A percentile compares a stretch with the other conserved stretches of the same genome.
These are phyloP conservation scores for Petasospora fabianii DNA, from an alignment of 1,139 yeast genomes.

Conservation along the genomic window DNA sequence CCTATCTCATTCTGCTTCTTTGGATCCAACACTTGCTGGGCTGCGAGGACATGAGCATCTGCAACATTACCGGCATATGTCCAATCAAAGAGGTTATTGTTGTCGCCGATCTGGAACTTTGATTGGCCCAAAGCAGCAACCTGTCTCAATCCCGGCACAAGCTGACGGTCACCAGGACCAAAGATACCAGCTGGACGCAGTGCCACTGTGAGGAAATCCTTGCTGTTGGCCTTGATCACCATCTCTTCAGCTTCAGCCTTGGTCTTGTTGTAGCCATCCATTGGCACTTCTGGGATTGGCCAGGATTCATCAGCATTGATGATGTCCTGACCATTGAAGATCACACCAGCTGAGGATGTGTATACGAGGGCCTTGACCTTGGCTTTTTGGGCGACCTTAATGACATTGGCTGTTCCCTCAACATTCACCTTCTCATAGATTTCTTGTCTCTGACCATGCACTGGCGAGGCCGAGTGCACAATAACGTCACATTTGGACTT, in stretches of 20 bases:
- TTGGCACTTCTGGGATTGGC: slow-evolving; percentile 88
- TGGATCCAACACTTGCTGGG: slow-evolving; percentile 60
- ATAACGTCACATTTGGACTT: slow-evolving; percentile 65
- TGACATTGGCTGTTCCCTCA: slow-evolving; percentile 75
- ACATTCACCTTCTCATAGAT: slow-evolving; percentile 90
- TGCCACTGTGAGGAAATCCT: slow-evolving; percentile 67
- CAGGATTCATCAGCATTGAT: slow-evolving; percentile 89
- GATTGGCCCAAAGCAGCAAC: slow-evolving; percentile 86
- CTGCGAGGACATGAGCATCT: slow-evolving; percentile 92
- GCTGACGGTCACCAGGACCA: slow-evolving; percentile 97
- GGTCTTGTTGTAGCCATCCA: slow-evolving; percentile 97
- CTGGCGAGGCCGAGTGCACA: slow-evolving; percentile 96
- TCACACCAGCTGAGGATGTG: slow-evolving; percentile 97
- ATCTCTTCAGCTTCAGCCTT: slow-evolving; percentile 87
- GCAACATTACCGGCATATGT: slow-evolving; percentile 99
- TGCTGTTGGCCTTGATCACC: slow-evolving; percentile 68
- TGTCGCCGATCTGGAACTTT: slow-evolving; percentile 90
- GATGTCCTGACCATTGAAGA: slow-evolving; percentile 88
- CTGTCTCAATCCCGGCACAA: slow-evolving; percentile 86
- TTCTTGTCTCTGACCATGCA: slow-evolving; percentile 78
- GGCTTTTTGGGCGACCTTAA: slow-evolving; percentile 57
- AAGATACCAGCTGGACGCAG: slow-evolving; percentile 96
- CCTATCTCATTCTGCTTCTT: slow-evolving; percentile 44
- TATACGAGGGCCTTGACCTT: slow-evolving; percentile 72
- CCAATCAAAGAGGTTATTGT: slow-evolving; percentile 91